Conservation (phyloP, 2,329 filamentous ascomycete species). For the Raffaelea arxii region DNA sequence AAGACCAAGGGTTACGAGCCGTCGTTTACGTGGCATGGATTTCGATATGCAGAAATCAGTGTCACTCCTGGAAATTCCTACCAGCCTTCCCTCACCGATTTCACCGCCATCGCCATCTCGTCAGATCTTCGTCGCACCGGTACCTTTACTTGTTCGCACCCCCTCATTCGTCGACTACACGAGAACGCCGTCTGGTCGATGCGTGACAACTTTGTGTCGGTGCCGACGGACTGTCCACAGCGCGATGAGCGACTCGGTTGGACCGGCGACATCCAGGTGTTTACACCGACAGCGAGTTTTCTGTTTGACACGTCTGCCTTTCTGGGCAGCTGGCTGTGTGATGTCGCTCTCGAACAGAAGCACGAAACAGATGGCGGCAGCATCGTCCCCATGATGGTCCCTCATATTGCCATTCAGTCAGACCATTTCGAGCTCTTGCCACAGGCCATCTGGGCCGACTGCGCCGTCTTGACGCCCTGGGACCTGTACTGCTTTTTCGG, state of each 20-base stretch:
- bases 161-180: constrained; percentile 42
- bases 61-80: constrained; percentile 26
- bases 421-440: too few relatives aligned
- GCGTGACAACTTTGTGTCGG: constrained; percentile 46
- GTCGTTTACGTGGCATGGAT: constrained; percentile 42
- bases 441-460: constrained; percentile 19
- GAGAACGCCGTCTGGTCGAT: constrained; percentile 46
- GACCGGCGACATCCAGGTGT: constrained; percentile 42
- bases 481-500: constrained; percentile 18
- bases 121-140: constrained; percentile 42
- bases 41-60: constrained; percentile 28
- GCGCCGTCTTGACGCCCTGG: constrained; percentile 18
- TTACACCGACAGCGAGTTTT: constrained; percentile 39
- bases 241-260: constrained; percentile 44
- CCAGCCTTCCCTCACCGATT: constrained; percentile 10
- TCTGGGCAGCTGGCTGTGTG: constrained; percentile 38
- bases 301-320: constrained; percentile 44
- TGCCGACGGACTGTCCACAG: constrained; percentile 50
- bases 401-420: not conserved
- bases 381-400: constrained; percentile 20
- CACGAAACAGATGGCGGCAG: constrained; percentile 22
- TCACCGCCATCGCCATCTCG: constrained; percentile 30
- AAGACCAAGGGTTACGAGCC: constrained; percentile 27
- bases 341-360: constrained; percentile 25
- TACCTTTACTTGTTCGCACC: constrained; percentile 40